A percentile compares a stretch with the other conserved stretches of the same genome.
phyloP scores from a whole-genome alignment of 179 eudicot genomes.

The Vitellaria paradoxa region DNA sequence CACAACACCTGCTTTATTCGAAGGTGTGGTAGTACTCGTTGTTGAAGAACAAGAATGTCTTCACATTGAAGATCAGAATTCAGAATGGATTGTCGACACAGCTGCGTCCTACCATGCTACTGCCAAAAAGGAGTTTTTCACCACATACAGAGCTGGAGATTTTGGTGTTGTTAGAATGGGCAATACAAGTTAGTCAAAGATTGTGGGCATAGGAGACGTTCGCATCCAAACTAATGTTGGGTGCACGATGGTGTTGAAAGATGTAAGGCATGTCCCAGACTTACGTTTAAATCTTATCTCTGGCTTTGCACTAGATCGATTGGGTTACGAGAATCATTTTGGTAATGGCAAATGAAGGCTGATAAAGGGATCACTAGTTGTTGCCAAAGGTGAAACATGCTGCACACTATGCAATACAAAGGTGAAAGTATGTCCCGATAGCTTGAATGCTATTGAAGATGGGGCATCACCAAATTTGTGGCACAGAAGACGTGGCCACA shows the following conservation, averaged over 20 bases:
- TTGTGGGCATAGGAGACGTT: not conserved
- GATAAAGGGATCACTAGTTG: not conserved
- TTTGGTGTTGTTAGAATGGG: not conserved
- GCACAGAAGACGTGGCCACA: slow-evolving; percentile 12
- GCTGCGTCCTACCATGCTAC: not conserved
- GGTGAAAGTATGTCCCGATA: not conserved
- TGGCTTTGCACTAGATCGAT: not conserved
- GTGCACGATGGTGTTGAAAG: not conserved
- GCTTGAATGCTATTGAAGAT: slow-evolving; percentile 5
- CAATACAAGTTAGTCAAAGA: not conserved
- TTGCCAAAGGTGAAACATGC: not conserved
- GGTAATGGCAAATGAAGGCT: not conserved
- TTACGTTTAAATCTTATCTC: not conserved
- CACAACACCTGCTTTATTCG: not conserved
- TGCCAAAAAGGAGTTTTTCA: not conserved
- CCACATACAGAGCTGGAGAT: not conserved
- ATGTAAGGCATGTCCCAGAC: not conserved
- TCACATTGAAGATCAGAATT: not conserved
- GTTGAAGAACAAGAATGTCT: not conserved
- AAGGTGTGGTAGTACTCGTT: not conserved
- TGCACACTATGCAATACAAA: slow-evolving; percentile 12
- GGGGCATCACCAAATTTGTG: slow-evolving; percentile 13
- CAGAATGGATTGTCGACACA: not conserved
- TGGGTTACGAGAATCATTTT: not conserved
- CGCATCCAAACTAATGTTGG: not conserved